A percentile compares a stretch with the other conserved stretches of the same genome.
These are phyloP conservation scores for Phytophthora vignae DNA, from an alignment of 352 stramenopile species.

Conservation along the genomic window DNA sequence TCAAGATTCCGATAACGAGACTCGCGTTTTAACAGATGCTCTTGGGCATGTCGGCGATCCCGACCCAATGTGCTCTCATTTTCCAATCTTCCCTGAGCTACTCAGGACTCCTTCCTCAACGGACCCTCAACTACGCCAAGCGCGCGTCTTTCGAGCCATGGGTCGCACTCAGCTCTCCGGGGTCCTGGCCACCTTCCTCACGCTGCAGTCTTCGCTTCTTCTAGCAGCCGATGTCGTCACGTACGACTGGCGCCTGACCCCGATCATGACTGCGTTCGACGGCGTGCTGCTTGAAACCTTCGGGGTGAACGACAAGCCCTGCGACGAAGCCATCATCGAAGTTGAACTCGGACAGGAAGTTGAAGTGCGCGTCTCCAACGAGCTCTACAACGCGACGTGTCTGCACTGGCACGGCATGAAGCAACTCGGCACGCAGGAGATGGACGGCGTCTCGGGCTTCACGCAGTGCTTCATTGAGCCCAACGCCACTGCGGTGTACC, in stretches of 20 bases:
- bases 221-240: constrained; percentile 20
- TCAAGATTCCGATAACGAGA: constrained; percentile 5
- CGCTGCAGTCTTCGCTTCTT: background rate
- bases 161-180: background rate
- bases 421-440: background rate
- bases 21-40: constrained; percentile 8
- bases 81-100: constrained; percentile 21
- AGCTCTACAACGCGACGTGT: background rate
- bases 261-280: constrained; percentile 30
- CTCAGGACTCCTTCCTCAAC: constrained; percentile 14
- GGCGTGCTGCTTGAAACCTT: constrained; percentile 25
- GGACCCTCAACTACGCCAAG: constrained; percentile 10
- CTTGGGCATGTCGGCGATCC: background rate
- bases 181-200: constrained; percentile 2
- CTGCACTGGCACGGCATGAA: background rate
- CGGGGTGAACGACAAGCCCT: constrained; percentile 27
- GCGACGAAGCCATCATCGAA: background rate
- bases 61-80: constrained; percentile 11
- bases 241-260: constrained; percentile 35
- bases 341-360: background rate
- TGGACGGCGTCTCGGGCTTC: background rate
- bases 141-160: constrained; percentile 14
- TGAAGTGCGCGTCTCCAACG: background rate
- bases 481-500: constrained; percentile 34
- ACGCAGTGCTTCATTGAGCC: constrained; percentile 2